Base-by-base conservation (phyloP, 306 rosid genomes). In the Fragaria ananassa region DNA sequence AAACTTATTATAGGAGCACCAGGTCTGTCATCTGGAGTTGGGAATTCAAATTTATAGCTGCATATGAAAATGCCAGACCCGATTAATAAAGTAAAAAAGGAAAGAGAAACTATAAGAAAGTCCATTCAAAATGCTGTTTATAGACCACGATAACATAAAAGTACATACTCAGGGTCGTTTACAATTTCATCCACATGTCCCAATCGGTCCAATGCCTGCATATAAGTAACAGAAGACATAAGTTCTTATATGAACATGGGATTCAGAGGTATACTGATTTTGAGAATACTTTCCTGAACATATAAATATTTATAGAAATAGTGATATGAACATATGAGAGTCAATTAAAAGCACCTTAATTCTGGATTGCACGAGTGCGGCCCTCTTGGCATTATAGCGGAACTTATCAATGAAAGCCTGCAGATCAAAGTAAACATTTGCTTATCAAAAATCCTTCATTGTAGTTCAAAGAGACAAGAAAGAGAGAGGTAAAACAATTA, bases 21-120 rank as follows among this genome's bases (percentile, higher is more conserved):
- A 2, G 99, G 99, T 86, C 97, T 95, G 88, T 95, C 99, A 23
- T 95, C 99, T 67, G 99, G 99, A 78, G 98, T 95, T 71, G 99
- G 99, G 87, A 95, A 95, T 85, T 95, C 99, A 87, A 95, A 95
- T 72, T 95, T 95, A 84, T 95, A 95, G 91, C 99, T 95, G 86
- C 83, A 90, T 27, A 72, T 49, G 71, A 83, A 70, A 76, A 63
- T 46, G 70, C 60, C 82, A 81, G 45, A 67, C 60, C 60, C 68
- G 46, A 54, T 77, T 53, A 65, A 75, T 72, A 51, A 84, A 72
- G 69, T 21, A 77, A 68, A 74, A 10, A 46, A 11, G 34, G 18
- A 72, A 64, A 71, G 80, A 68, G 10, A 82, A 65, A 72, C 8
- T 67, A 71, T 3, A 56, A 77, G 19, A 27, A 69, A 64, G 35